A percentile compares a stretch with the other conserved stretches of the same genome.
These are phyloP conservation scores for Daldinia eschscholtzii DNA, from an alignment of 2,329 filamentous ascomycete genomes.

Conservation along the genomic window DNA sequence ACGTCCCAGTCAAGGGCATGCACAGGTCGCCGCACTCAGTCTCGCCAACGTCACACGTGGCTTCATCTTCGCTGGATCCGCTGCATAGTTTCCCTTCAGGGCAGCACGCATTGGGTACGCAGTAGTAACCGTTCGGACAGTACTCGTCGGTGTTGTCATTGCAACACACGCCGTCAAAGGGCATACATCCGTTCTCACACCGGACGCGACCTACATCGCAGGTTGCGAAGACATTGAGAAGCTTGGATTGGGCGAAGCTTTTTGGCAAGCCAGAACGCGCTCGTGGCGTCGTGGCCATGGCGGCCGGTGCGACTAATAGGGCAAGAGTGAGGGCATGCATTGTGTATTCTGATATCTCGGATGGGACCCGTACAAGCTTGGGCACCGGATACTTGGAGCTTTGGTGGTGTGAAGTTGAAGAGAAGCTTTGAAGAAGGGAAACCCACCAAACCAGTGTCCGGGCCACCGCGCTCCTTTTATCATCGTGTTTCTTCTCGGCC, in stretches of 20 bases:
- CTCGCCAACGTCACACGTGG: conserved; percentile 37
- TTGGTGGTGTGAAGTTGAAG: conserved; percentile 10
- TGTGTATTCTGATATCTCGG: conserved; percentile 18
- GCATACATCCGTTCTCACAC: conserved; percentile 47
- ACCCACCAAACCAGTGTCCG: neutral
- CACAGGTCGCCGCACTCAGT: conserved; percentile 42
- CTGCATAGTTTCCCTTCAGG: conserved; percentile 43
- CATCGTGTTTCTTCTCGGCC: conserved; percentile 11
- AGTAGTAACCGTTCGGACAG: conserved; percentile 42
- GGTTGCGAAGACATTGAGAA: conserved; percentile 38
- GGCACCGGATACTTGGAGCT: conserved; percentile 1
- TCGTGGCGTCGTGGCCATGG: conserved; percentile 31
- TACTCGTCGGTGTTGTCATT: conserved; percentile 46
- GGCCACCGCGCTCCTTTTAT: conserved; percentile 34
- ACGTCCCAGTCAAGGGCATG: conserved; percentile 46
- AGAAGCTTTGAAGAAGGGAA: conserved; percentile 8
- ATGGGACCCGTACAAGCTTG: conserved; percentile 5
- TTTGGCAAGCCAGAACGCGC: conserved; percentile 28
- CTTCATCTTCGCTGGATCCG: conserved; percentile 23
- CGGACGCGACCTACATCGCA: conserved; percentile 35
- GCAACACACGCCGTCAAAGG: conserved; percentile 39
- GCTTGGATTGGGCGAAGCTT: conserved; percentile 32
- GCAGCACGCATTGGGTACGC: conserved; percentile 45
- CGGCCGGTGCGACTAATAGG: conserved; percentile 37
- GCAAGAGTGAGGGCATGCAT: conserved; percentile 42